Base-by-base conservation (phyloP, 257 asterid species). In the Verbascum thapsus region DNA sequence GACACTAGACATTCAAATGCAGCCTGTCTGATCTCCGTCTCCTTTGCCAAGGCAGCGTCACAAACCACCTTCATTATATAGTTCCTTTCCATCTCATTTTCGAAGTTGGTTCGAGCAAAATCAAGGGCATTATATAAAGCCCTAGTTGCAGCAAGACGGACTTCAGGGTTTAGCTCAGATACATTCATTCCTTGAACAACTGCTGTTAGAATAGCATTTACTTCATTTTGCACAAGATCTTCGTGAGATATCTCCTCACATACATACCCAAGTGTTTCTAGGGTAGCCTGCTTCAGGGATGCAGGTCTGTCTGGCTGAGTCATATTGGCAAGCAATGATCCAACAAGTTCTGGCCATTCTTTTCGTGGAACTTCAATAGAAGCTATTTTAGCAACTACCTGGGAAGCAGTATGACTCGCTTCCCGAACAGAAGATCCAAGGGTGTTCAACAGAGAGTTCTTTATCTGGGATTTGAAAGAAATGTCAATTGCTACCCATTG, bases 281-380 rank as follows among this genome's bases (percentile, higher is more conserved):
- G 56, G 23, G 97, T 87, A 18, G 97, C 92, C 70, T 85, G 95
- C 65, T 76, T 90, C 43, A 90, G 64, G 3, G 76, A 78, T 26
- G 91, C 67, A 48, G 95, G 81, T 37, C 73, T 80, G 57, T 84
- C 88, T 32, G 73, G 82, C 47, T 80, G 90, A 58, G 85, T 80
- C 97, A 90, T 83, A 64, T 85, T 83, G 19, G 70, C 74, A 10
- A 90, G 88, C 80, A 90, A 53, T 32, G 64, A 69, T 10, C 76
- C 88, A 66, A 90, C 83, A 26, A 90, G 90, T 55, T 87, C 95
- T 0, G 96, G 92, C 97, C 97, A 90, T 71, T 90, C 86, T 68
- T 87, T 90, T 5, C 83, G 71, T 15, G 96, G 88, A 61, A 90
- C 54, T 71, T 90, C 97, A 23, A 85, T 83, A 3, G 95, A 78